phyloP scores from a whole-genome alignment of 495 filamentous ascomycete genomes.

The Podospora sp. region DNA sequence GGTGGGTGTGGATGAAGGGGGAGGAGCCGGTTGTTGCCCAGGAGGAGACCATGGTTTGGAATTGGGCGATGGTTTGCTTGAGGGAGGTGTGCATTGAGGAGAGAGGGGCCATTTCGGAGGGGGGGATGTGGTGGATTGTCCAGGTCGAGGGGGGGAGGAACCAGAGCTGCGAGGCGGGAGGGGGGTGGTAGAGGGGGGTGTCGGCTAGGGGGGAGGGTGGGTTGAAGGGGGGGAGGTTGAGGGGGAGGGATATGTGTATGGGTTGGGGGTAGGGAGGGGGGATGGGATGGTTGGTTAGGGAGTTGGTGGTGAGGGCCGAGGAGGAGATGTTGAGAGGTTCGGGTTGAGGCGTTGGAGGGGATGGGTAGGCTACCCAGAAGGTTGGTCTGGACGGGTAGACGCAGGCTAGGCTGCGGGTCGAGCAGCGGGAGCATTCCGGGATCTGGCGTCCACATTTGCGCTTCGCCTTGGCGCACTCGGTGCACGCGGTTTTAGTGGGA shows the following conservation, averaged over 20 bases:
- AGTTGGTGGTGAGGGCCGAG: background rate
- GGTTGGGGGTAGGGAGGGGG: too few species aligned
- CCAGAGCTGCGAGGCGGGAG: too few species aligned
- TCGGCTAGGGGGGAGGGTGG: background rate
- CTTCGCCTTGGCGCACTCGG: slow-evolving; percentile 26
- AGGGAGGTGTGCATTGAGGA: background rate
- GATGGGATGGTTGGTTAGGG: too few species aligned
- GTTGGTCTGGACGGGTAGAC: slow-evolving; percentile 15
- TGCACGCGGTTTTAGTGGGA: slow-evolving; percentile 24
- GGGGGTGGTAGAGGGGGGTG: background rate
- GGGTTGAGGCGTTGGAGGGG: too few species aligned
- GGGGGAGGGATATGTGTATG: too few species aligned
- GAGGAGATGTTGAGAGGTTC: background rate
- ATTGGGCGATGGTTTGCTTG: background rate
- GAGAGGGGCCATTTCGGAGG: background rate
- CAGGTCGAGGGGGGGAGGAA: slow-evolving; percentile 10
- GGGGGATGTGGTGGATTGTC: slow-evolving; percentile 1
- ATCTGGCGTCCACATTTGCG: slow-evolving; percentile 26
- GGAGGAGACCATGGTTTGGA: slow-evolving; percentile 25
- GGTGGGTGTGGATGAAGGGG: slow-evolving; percentile 43
- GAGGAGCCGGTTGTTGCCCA: slow-evolving; percentile 30
- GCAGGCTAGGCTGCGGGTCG: slow-evolving; percentile 15
- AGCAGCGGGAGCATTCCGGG: slow-evolving; percentile 28
- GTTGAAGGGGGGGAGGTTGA: too few species aligned
- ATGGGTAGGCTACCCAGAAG: slow-evolving; percentile 1